Evolutionary conservation across 352 stramenopile species (phyloP).

Genomic region (Phytophthora vignae): DNA sequence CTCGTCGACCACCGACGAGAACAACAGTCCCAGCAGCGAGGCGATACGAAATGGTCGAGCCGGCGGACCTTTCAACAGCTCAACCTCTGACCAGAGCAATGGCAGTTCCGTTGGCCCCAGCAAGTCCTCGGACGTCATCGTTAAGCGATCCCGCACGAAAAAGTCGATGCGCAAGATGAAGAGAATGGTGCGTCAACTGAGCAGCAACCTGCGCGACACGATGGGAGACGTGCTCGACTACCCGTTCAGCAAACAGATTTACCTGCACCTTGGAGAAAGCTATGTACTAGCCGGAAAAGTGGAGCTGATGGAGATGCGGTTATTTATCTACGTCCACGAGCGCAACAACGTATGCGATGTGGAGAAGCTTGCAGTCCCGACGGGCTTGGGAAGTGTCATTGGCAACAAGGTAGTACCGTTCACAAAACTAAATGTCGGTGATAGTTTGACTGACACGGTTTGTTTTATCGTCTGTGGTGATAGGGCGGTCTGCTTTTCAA

Average conservation of each 20-base stretch:
- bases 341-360: conserved; percentile 65
- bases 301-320: conserved; percentile 85
- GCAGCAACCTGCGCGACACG: conserved; percentile 69
- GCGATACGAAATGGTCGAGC: conserved; percentile 14
- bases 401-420: conserved; percentile 73
- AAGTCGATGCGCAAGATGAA: conserved; percentile 76
- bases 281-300: conserved; percentile 74
- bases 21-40: conserved; percentile 21
- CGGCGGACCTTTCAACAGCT: conserved; percentile 8
- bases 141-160: conserved; percentile 74
- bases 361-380: conserved; percentile 79
- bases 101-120: conserved; percentile 2
- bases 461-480: neutral
- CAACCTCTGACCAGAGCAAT: conserved; percentile 15
- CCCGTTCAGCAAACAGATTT: conserved; percentile 69
- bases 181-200: conserved; percentile 69
- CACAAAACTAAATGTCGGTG: neutral
- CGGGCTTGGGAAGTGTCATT: conserved; percentile 80
- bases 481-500: conserved; percentile 86
- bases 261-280: conserved; percentile 61
- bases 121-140: conserved; percentile 55
- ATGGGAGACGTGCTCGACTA: conserved; percentile 71
- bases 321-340: conserved; percentile 75
- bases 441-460: conserved; percentile 1
- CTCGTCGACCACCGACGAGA: conserved; percentile 23